Conservation (phyloP, 1,284 basidiomycete genomes). For the Abortiporus biennis region DNA sequence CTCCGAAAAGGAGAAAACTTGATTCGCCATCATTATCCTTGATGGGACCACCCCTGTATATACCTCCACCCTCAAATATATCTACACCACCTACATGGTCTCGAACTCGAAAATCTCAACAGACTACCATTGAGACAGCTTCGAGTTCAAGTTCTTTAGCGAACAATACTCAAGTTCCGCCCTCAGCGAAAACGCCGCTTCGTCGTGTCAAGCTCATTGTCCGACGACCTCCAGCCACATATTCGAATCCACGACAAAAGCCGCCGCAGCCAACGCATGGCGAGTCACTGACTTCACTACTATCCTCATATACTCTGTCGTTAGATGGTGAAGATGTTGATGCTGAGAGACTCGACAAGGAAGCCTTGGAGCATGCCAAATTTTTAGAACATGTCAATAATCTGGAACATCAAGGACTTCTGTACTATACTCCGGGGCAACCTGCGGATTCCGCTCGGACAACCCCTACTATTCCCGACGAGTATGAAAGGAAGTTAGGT, state of each 20-base stretch:
- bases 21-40: too few relatives aligned
- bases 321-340: constrained; percentile 46
- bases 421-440: constrained; percentile 19
- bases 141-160: too few relatives aligned
- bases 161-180: too few relatives aligned
- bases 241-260: constrained; percentile 64
- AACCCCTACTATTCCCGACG: constrained; percentile 7
- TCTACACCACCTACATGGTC: too few relatives aligned
- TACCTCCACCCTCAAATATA: too few relatives aligned
- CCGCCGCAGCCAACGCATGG: constrained; percentile 47
- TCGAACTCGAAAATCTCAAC: too few relatives aligned
- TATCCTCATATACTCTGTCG: constrained; percentile 57
- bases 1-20: too few relatives aligned
- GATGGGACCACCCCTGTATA: too few relatives aligned
- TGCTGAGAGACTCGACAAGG: constrained; percentile 33
- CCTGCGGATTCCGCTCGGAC: constrained; percentile 11
- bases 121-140: too few relatives aligned
- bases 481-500: constrained; percentile 12
- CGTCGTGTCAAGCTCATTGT: constrained; percentile 67
- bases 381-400: constrained; percentile 48
- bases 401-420: constrained; percentile 34
- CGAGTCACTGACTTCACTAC: constrained; percentile 46
- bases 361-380: constrained; percentile 43
- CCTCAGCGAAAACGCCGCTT: constrained; percentile 28
- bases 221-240: constrained; percentile 49